Base-by-base conservation (phyloP, 331 rosid genomes). In the Quercus tomentella region DNA sequence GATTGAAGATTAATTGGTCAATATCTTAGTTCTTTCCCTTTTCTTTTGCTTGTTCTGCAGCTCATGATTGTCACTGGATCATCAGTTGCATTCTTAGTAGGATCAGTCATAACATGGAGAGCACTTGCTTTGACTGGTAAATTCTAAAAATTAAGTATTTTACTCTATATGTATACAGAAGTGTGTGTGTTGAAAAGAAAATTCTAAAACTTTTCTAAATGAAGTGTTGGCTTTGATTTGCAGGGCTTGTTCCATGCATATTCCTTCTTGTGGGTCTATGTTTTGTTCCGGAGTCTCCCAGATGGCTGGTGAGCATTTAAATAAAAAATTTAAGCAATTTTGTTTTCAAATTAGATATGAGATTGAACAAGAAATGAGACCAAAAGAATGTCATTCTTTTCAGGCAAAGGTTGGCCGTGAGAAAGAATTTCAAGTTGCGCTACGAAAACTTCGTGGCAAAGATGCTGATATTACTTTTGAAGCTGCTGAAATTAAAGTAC, bases 161-260 rank as follows among this genome's bases (percentile, higher is more conserved):
- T 68, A 18, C 22, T 7, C 26, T 43, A 51, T 26, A 8, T 57
- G 30, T 68, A 21, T 30, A 4, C 49, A 31, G 20, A 17, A 18
- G 71, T 7, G 33, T 66, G 49, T 1, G 4, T 3, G 20, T 66
- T 17, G 20, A 18, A 16, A 30, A 2, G 20, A 17, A 18, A 33
- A 20, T 11, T 11, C 5, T 18, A 33, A 30, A 18, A 17, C 15
- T 66, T 33, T 22, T 31, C 72, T 66, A 22, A 51, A 65, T 18
- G 68, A 26, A 82, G 52, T 45, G 28, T 73, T 73, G 80, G 18
- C 72, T 77, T 74, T 41, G 14, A 31, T 79, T 26, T 81, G 73
- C 67, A 87, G 91, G 87, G 75, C 52, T 77, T 74, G 73, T 82
- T 57, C 91, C 91, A n/a, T 87, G 91, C 72, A 76, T 87, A 63